Evolutionary conservation across 1,284 basidiomycete species (phyloP).

Genomic region (Trichosporon faecale): DNA sequence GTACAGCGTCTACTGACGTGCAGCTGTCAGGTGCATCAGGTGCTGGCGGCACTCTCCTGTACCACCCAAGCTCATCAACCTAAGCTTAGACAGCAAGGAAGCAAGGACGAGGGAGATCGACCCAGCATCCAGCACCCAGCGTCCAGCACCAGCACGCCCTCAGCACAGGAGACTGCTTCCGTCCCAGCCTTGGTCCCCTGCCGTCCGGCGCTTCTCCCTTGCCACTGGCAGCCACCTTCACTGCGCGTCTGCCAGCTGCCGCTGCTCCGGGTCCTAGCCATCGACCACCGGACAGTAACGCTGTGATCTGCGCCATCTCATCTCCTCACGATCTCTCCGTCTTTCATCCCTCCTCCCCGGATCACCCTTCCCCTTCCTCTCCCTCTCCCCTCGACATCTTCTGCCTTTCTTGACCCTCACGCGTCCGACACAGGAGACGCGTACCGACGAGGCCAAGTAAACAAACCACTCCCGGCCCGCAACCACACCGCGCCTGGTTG

Average conservation of each 20-base stretch:
- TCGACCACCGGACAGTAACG: not conserved
- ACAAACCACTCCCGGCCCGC: not conserved
- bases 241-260: not conserved
- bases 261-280: not conserved
- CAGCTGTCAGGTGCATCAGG: no score
- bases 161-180: not conserved
- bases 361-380: not conserved
- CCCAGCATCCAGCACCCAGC: not conserved
- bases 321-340: not conserved
- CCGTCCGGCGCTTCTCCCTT: not conserved
- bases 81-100: not conserved
- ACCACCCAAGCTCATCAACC: not conserved
- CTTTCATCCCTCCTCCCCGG: not conserved
- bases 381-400: not conserved
- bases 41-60: no score
- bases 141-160: not conserved
- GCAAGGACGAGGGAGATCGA: not conserved
- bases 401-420: not conserved
- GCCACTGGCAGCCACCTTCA: not conserved
- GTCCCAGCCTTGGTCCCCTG: not conserved
- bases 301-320: constrained; percentile 10
- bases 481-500: not conserved
- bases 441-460: constrained; percentile 6
- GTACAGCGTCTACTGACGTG: not conserved
- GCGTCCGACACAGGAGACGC: not conserved